Base-by-base conservation (phyloP, 192 early-diverging fungal species). In the Coemansia javaensis region DNA sequence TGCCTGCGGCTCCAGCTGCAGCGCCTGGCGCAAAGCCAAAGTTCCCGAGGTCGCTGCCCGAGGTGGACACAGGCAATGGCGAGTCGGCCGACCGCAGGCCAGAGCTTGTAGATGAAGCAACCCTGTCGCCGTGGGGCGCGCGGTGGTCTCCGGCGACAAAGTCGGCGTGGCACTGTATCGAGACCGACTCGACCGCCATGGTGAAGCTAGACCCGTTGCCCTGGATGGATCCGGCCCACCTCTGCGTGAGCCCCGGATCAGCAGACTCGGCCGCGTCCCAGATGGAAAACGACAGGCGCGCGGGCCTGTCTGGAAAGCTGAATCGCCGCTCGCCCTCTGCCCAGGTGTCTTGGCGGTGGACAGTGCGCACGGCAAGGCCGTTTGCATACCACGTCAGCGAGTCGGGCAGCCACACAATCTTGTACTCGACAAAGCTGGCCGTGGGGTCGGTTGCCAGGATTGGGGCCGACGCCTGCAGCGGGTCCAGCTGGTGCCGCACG, bases 371-470 rank as follows among this genome's bases (percentile, higher is more conserved):
- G 0, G 54, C 63, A 31, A 77, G 53, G 6, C 79, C 78, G 45
- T 84, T 75, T 14, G 78, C 65, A 35, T 61, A 72, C 81, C 79
- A 85, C 13, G 53, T 59, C 27, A 82, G 62, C n/a, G 76, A 57
- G 31, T 82, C 78, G 16, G 78, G 77, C 25, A 67, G 65, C 80
- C 80, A 85, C 23, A 78, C 75, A n/a, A 85, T 82, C 24, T 59
- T 73, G 45, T 83, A 83, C 6, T 56, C 63, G 50, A 78, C 71
- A 41, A 71, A 85, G 15, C 63, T 60, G 47, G 45, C 34, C 3
- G 63, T 62, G 2, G 78, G 64, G 44, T 79, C 62, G 2, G 8
- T 40, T 3, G 68, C 1, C 24, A 72, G 40, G 5, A 63, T 32
- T 1, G 60, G 42, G 8, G 68, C 46, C 1, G 32, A 32, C 6